Evolutionary conservation across 164 flowering plant species (phyloP).

Genomic region (Amborella trichopoda): DNA sequence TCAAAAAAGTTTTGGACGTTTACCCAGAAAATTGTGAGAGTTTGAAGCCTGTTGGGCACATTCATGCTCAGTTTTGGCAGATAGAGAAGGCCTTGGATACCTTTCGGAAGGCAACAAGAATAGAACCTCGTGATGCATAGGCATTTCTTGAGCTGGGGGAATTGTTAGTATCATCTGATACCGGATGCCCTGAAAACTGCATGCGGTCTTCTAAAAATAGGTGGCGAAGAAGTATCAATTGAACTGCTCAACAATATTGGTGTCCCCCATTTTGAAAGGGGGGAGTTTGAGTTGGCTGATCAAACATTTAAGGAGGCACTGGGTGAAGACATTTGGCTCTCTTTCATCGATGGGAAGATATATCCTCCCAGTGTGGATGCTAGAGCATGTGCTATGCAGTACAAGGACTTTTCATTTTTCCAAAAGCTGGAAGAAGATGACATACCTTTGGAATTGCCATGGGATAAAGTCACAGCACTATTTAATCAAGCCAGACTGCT

Average conservation of each 20-base stretch:
- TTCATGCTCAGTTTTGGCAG: slow-evolving; percentile 82
- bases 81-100: slow-evolving; percentile 71
- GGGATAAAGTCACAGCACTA: slow-evolving; percentile 73
- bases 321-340: slow-evolving; percentile 79
- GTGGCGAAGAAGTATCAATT: slow-evolving; percentile 62
- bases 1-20: slow-evolving; percentile 94
- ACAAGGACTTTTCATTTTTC: slow-evolving; percentile 60
- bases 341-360: slow-evolving; percentile 37
- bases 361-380: slow-evolving; percentile 27
- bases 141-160: slow-evolving; percentile 96
- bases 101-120: slow-evolving; percentile 71
- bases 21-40: slow-evolving; percentile 89
- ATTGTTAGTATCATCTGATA: slow-evolving; percentile 63
- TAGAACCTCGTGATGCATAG: slow-evolving; percentile 96
- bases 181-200: slow-evolving; percentile 84
- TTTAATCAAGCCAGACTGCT: slow-evolving; percentile 79
- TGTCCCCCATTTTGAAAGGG: slow-evolving; percentile 88
- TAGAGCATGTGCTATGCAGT: slow-evolving; percentile 30
- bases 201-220: slow-evolving; percentile 58
- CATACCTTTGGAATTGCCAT: slow-evolving; percentile 46
- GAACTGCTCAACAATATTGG: slow-evolving; percentile 91
- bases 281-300: slow-evolving; percentile 83
- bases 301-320: slow-evolving; percentile 75
- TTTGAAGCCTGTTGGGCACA: slow-evolving; percentile 81
- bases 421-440: slow-evolving; percentile 65